Base-by-base conservation (phyloP, 371 early-diverging fungal genomes). In the Apophysomyces elegans region DNA sequence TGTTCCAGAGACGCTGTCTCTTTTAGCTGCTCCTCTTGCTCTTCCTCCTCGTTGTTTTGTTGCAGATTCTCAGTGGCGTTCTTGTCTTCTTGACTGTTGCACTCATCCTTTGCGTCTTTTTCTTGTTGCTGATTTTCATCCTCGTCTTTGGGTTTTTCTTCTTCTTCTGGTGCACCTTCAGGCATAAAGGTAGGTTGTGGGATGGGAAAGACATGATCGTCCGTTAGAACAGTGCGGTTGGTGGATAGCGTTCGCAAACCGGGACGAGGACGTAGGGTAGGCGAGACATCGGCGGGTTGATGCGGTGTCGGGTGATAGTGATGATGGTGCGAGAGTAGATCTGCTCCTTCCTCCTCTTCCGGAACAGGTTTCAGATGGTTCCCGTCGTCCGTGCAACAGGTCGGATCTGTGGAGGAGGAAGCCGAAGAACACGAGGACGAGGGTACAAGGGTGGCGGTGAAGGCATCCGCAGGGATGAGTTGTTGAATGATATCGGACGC, bases 181-280 rank as follows among this genome's bases (percentile, higher is more conserved):
- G 46, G 46, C 16, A 26, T 26, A 26, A 26, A 1, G 32, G 13
- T 13, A 7, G 46, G 46, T 13, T n/a, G 13, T 1, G 46, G 46
- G 16, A 45, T 45, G 5, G 13, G 32, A 26, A 26, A 26, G 32
- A 41, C 41, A 21, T n/a, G 21, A 11, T 50, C 54, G 4, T n/a
- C 54, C 9, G 21, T 50, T 8, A 16, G n/a, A 11, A 21, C 54
- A 21, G 21, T 50, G 54, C 54, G 54, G 21, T 21, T 50, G n/a
- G 54, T 50, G 21, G 54, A 50, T 21, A 50, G 21, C 21, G 54
- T 50, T 5, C 54, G 54, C 18, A 50, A 26, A 7, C 54, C 54
- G 21, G 54, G 54, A n/a, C 54, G 54, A 18, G 54, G 54, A 7
- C 54, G 54, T 11, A 50, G 21, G 8, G 54, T 50, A 26, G 54